phyloP scores from a whole-genome alignment of 2,329 filamentous ascomycete genomes.

The Lasiodiplodia citricola region DNA sequence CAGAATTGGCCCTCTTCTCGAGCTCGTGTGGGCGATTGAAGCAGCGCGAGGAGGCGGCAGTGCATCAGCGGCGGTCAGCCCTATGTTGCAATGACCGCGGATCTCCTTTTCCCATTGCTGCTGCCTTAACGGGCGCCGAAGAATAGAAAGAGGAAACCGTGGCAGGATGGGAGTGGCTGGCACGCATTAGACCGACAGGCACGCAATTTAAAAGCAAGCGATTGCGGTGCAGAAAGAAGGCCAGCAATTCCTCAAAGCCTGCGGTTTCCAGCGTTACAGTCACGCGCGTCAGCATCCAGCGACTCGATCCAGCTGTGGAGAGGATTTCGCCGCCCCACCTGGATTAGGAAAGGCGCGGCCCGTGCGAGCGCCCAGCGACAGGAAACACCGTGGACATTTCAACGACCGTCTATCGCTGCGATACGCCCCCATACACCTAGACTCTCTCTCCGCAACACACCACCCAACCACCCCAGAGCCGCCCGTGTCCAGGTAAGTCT shows the following conservation, averaged over 20 bases:
- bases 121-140: constrained; percentile 7
- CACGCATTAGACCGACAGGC: background rate
- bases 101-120: constrained; percentile 21
- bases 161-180: constrained; percentile 9
- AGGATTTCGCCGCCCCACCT: constrained; percentile 25
- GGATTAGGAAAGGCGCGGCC: constrained; percentile 23
- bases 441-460: constrained; percentile 22
- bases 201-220: background rate
- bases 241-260: background rate
- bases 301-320: constrained; percentile 20
- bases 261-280: constrained; percentile 10
- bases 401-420: constrained; percentile 26
- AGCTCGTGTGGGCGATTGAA: constrained; percentile 6
- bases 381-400: constrained; percentile 28
- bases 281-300: constrained; percentile 20
- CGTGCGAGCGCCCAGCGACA: constrained; percentile 25
- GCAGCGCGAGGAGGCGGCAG: background rate
- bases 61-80: constrained; percentile 14
- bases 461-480: constrained; percentile 12
- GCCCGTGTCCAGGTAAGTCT: constrained; percentile 20
- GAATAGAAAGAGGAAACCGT: constrained; percentile 3
- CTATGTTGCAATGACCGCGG: constrained; percentile 14
- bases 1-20: background rate
- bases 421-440: constrained; percentile 25
- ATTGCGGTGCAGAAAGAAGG: background rate